A percentile compares a stretch with the other conserved stretches of the same genome.
These are phyloP conservation scores for Naganishia kalamii DNA, from an alignment of 768 basidiomycete genomes.

Conservation along the genomic window DNA sequence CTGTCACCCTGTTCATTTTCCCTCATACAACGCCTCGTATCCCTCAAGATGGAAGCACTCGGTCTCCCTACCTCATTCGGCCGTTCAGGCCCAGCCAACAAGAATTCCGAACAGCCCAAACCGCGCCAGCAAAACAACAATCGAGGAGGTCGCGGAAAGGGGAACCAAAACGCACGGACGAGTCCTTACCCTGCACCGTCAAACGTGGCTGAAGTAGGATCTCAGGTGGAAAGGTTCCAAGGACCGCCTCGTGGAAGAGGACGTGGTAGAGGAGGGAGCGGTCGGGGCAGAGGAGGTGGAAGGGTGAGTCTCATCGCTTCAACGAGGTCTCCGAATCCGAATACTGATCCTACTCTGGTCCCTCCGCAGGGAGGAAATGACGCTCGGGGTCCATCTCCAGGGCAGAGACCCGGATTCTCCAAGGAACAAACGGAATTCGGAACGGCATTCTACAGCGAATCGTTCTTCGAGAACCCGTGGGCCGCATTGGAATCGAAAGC, in stretches of 20 bases:
- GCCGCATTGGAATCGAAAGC: background rate
- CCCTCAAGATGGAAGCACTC: background rate
- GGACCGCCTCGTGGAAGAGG: background rate
- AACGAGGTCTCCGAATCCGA: too few species aligned
- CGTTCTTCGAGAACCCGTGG: conserved; percentile 11
- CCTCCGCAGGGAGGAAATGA: background rate
- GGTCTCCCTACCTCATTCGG: conserved; percentile 11
- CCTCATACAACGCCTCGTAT: background rate
- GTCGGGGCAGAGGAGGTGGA: background rate
- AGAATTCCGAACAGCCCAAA: background rate
- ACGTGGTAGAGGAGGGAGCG: background rate
- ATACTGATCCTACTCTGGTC: background rate
- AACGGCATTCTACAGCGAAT: conserved; percentile 9
- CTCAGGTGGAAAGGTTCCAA: background rate
- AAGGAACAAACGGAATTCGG: conserved; percentile 5
- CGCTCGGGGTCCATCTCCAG: background rate
- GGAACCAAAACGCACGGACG: background rate
- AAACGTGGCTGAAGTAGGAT: background rate
- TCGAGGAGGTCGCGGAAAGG: background rate
- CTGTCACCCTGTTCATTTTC: background rate
- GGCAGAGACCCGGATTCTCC: background rate
- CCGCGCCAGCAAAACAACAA: background rate
- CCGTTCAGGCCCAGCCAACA: background rate
- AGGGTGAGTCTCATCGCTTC: background rate
- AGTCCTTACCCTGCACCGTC: background rate